These are phyloP conservation scores for Davidsoniella eucalypti DNA, from an alignment of 2,329 filamentous ascomycete species.

Conservation along the genomic window DNA sequence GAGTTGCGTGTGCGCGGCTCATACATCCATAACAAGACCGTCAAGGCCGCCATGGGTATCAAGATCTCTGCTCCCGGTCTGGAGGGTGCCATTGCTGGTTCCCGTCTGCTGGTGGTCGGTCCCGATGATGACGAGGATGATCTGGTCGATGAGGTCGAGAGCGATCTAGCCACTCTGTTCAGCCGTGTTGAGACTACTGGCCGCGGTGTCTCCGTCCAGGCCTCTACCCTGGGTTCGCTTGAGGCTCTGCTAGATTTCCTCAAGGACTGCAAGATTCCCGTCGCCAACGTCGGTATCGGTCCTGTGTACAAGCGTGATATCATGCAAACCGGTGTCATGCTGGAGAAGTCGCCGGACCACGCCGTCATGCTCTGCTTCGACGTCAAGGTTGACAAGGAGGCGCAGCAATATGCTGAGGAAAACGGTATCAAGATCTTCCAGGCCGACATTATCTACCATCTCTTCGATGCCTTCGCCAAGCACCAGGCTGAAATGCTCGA, in stretches of 20 bases:
- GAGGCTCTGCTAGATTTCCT: constrained; percentile 95
- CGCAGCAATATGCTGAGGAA: constrained; percentile 76
- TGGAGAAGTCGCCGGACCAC: constrained; percentile 86
- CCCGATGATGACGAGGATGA: constrained; percentile 95
- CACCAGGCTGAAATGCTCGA: constrained; percentile 79
- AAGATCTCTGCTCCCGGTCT: constrained; percentile 96
- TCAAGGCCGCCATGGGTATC: constrained; percentile 95
- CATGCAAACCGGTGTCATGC: constrained; percentile 86
- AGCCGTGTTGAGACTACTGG: constrained; percentile 83
- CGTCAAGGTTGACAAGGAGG: constrained; percentile 97
- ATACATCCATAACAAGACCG: constrained; percentile 98
- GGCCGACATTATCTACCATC: constrained; percentile 96
- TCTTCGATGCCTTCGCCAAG: constrained; percentile 91
- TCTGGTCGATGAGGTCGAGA: constrained; percentile 89
- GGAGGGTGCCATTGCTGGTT: constrained; percentile 91
- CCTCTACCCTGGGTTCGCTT: constrained; percentile 89
- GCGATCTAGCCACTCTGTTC: constrained; percentile 79
- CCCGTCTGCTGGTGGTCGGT: constrained; percentile 81
- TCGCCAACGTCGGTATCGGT: constrained; percentile 91
- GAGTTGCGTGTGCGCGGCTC: constrained; percentile 88
- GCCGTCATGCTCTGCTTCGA: constrained; percentile 99
- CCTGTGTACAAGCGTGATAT: constrained; percentile 97
- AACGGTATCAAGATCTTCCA: constrained; percentile 96
- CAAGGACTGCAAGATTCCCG: constrained; percentile 88
- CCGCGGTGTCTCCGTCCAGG: constrained; percentile 90